Evolutionary conservation across 352 stramenopile genomes (phyloP), one percentile per base, ranked within the genome.

Genomic region (Phytophthora aleatoria): DNA sequence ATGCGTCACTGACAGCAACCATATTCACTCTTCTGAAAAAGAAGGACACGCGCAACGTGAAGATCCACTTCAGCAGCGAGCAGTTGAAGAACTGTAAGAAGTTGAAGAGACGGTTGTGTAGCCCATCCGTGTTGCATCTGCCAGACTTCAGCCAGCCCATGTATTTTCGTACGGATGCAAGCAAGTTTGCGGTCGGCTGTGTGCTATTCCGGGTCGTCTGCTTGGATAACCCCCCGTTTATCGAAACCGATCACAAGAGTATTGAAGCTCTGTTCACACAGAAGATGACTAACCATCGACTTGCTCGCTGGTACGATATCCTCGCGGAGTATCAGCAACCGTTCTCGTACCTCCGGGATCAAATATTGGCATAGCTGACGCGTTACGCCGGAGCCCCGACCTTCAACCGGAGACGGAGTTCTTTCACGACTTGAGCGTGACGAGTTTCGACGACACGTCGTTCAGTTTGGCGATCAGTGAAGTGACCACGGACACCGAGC

Each of bases 231-330:
- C 48, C 39, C 43, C 39, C 39, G 2, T 44, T 50, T n/a, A n/a
- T 64, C 10, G 48, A 52, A 36, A 64, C 57, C 3, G 48, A 64
- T 39, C 47, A 64, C 33, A 57, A 64, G 20, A 57, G 47, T 44
- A 41, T 64, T n/a, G 57, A 57, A 44, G 39, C 16, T 8, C n/a
- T 64, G 7, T 43, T 57, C 16, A 64, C 48, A 0, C 57, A 52
- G 38, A 64, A 57, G 57, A 64, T 51, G 28, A 20, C 57, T 6
- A 57, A 57, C 16, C 27, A 28, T 1, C 11, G 57, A 27, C n/a
- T 64, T 1, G 47, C 38, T 3, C 48, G 48, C 26, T 64, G 57
- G 57, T 64, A 44, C 28, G 39, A 57, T 20, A 20, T 20, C 20
- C 20, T 20, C 20, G 20, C 20, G 20, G 20, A 20, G 20, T 20